These are phyloP conservation scores for Rhizopogon vinicolor DNA, from an alignment of 768 basidiomycete genomes.

Conservation along the genomic window DNA sequence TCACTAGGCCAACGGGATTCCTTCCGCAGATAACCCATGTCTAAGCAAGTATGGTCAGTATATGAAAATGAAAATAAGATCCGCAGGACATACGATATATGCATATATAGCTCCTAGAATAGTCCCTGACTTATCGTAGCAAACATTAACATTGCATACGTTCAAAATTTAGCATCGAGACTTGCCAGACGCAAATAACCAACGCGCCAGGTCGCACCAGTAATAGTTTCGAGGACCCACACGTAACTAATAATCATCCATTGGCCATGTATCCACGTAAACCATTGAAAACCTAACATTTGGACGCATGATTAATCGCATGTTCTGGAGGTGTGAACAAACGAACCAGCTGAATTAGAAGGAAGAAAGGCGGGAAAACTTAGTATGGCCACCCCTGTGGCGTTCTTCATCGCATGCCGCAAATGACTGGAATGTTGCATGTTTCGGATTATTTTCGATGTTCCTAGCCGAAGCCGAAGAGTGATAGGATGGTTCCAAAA, in stretches of 20 bases:
- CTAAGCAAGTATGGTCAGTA: slow-evolving; percentile 14
- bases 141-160: neutral
- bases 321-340: neutral
- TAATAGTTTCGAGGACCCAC: slow-evolving; percentile 49
- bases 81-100: slow-evolving; percentile 21
- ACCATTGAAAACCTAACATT: slow-evolving; percentile 34
- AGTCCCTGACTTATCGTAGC: slow-evolving; percentile 23
- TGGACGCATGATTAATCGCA: neutral
- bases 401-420: slow-evolving; percentile 42
- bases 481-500: slow-evolving; percentile 23
- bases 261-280: slow-evolving; percentile 33
- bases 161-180: neutral
- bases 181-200: slow-evolving; percentile 40
- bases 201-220: slow-evolving; percentile 47
- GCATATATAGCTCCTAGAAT: slow-evolving; percentile 30
- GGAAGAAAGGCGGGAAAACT: slow-evolving; percentile 41
- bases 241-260: slow-evolving; percentile 49
- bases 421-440: slow-evolving; percentile 38
- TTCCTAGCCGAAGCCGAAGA: slow-evolving; percentile 25
- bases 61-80: neutral
- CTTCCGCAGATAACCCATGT: slow-evolving; percentile 32
- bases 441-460: slow-evolving; percentile 27
- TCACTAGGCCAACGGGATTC: slow-evolving; percentile 40
- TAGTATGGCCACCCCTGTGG: slow-evolving; percentile 37
- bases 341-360: slow-evolving; percentile 26